Evolutionary conservation across 163 green algal genomes (phyloP).

Genomic region (Scenedesmus sp.): DNA sequence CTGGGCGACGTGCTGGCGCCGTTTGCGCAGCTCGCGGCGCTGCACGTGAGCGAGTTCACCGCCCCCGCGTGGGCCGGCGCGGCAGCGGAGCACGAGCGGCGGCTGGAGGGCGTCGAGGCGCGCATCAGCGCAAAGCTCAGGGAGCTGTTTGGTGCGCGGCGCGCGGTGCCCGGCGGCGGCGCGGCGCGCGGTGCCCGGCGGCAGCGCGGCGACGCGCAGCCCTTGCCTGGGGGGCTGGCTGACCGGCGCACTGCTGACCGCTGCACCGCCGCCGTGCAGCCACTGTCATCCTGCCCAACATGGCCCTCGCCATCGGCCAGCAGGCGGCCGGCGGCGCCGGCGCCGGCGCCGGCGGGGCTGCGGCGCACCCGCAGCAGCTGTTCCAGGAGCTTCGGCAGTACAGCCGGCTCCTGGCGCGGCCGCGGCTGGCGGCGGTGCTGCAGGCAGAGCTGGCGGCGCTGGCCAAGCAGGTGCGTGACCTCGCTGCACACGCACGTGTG

Average conservation of each 20-base stretch:
- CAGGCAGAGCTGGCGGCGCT: constrained; percentile 60
- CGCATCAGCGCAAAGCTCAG: constrained; percentile 72
- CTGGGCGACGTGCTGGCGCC: constrained; percentile 60
- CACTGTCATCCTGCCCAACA: constrained; percentile 56
- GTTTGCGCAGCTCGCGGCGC: constrained; percentile 58
- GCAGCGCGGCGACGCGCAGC: too few species aligned
- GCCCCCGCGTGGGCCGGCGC: constrained; percentile 62
- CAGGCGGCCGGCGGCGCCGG: constrained; percentile 4
- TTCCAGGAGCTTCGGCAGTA: constrained; percentile 72
- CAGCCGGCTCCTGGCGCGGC: constrained; percentile 62
- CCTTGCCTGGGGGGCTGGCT: too few species aligned
- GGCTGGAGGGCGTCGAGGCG: constrained; percentile 67
- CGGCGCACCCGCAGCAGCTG: constrained; percentile 75
- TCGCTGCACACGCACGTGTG: too few species aligned
- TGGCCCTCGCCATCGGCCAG: constrained; percentile 49
- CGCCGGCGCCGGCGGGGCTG: background rate
- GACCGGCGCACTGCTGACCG: too few species aligned
- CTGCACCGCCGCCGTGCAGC: too few species aligned
- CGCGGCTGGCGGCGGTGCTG: constrained; percentile 55
- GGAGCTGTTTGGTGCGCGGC: constrained; percentile 60
- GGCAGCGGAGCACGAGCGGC: constrained; percentile 61
- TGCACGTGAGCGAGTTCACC: constrained; percentile 66
- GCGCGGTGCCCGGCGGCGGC: too few species aligned
- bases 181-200: too few species aligned
- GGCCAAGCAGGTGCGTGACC: constrained; percentile 56